Conservation (phyloP, 2,329 filamentous ascomycete species). For the Cladosporium sp. region DNA sequence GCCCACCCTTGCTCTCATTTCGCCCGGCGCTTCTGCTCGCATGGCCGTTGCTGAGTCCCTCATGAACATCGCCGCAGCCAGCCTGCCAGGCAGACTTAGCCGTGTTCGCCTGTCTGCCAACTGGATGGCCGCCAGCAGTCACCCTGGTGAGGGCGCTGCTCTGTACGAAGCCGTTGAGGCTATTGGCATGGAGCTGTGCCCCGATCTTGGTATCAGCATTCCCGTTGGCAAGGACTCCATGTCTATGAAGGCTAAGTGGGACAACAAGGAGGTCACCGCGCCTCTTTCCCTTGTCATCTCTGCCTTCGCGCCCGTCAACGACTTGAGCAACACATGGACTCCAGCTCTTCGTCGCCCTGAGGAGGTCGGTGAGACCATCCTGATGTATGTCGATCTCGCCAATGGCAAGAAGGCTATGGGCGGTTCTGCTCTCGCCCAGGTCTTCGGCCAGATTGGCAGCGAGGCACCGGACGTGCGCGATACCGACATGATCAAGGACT, state of each 20-base stretch:
- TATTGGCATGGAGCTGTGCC: slow-evolving; percentile 89
- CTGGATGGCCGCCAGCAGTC: slow-evolving; percentile 97
- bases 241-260: slow-evolving; percentile 98
- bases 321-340: slow-evolving; percentile 88
- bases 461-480: slow-evolving; percentile 84
- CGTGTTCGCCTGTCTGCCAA: slow-evolving; percentile 90
- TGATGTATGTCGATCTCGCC: slow-evolving; percentile 90
- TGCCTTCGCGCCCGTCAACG: slow-evolving; percentile 78
- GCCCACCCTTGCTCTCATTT: slow-evolving; percentile 83
- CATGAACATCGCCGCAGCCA: slow-evolving; percentile 84
- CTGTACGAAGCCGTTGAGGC: slow-evolving; percentile 92
- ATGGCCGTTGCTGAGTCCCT: slow-evolving; percentile 96
- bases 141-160: slow-evolving; percentile 86
- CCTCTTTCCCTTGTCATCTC: slow-evolving; percentile 89
- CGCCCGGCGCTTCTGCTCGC: slow-evolving; percentile 80
- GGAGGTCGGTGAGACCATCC: slow-evolving; percentile 81
- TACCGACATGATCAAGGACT: slow-evolving; percentile 76
- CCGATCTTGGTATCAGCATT: slow-evolving; percentile 81
- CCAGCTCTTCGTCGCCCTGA: slow-evolving; percentile 78
- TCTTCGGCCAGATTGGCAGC: slow-evolving; percentile 79
- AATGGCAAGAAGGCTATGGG: slow-evolving; percentile 76
- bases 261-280: slow-evolving; percentile 80
- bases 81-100: slow-evolving; percentile 66
- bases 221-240: slow-evolving; percentile 98
- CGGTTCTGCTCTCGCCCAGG: slow-evolving; percentile 86